These are phyloP conservation scores for Sideroxylon spinosum DNA, from an alignment of 179 eudicot genomes.

Conservation along the genomic window DNA sequence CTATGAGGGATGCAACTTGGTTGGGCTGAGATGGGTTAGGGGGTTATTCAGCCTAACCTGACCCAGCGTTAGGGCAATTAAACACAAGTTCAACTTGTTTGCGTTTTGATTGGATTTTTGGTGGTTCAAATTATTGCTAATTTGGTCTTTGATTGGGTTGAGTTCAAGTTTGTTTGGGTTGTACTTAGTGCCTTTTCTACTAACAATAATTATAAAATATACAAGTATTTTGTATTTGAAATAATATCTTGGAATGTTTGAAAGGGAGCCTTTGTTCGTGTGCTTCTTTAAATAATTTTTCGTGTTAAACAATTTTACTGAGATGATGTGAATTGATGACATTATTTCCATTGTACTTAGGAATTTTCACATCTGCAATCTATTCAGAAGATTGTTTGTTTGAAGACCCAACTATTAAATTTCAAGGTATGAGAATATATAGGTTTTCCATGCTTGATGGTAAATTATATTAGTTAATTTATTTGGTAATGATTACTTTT, in stretches of 20 bases:
- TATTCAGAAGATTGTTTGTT: constrained; percentile 73
- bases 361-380: constrained; percentile 61
- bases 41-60: neutral
- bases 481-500: neutral
- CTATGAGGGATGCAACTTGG: neutral
- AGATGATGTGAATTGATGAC: neutral
- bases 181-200: too few relatives aligned
- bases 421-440: constrained; percentile 49
- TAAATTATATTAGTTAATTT: neutral
- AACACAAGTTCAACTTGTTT: too few relatives aligned
- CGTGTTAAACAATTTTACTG: neutral
- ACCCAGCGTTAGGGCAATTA: too few relatives aligned
- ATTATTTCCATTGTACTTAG: constrained; percentile 24
- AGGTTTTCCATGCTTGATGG: neutral
- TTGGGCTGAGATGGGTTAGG: neutral
- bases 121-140: too few relatives aligned
- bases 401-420: constrained; percentile 86
- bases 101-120: too few relatives aligned
- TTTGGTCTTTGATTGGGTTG: too few relatives aligned
- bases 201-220: too few relatives aligned
- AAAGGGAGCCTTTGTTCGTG: neutral
- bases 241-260: neutral
- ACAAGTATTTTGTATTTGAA: neutral
- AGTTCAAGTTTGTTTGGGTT: too few relatives aligned
- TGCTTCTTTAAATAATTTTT: neutral